These are phyloP conservation scores for Chlamydomonas sphaeroides DNA, from an alignment of 139 green algal species.

Conservation along the genomic window DNA sequence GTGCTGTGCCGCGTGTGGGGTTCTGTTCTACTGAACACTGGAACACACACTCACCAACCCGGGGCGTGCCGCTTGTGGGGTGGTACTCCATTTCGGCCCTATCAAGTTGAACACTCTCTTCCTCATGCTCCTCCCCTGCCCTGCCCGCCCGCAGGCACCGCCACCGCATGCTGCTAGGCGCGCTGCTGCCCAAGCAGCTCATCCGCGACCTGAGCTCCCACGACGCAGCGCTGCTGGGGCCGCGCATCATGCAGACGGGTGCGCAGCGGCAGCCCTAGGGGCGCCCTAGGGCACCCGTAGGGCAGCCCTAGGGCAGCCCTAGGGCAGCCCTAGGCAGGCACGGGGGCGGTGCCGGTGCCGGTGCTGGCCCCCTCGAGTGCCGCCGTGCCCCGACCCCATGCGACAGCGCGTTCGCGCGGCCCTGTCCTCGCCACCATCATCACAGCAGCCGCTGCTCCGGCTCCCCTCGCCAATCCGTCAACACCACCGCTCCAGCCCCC, in stretches of 20 bases:
- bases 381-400: too few relatives aligned
- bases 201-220: constrained; percentile 14
- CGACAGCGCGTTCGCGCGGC: too few relatives aligned
- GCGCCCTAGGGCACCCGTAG: too few relatives aligned
- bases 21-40: too few relatives aligned
- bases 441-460: too few relatives aligned
- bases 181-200: constrained; percentile 3
- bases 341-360: too few relatives aligned
- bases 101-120: background rate
- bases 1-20: background rate
- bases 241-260: constrained; percentile 2
- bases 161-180: constrained; percentile 20
- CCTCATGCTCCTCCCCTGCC: background rate
- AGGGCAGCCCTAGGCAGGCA: too few relatives aligned
- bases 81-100: background rate
- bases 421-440: too few relatives aligned
- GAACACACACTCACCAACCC: too few relatives aligned
- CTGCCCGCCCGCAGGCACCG: background rate
- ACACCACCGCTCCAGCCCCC: background rate
- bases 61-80: background rate
- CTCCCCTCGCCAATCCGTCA: too few relatives aligned
- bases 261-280: background rate
- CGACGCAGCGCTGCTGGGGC: background rate
- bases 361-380: too few relatives aligned
- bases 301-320: too few relatives aligned